These are phyloP conservation scores for Globisporangium recalcitrans DNA, from an alignment of 352 stramenopile species.

Conservation along the genomic window DNA sequence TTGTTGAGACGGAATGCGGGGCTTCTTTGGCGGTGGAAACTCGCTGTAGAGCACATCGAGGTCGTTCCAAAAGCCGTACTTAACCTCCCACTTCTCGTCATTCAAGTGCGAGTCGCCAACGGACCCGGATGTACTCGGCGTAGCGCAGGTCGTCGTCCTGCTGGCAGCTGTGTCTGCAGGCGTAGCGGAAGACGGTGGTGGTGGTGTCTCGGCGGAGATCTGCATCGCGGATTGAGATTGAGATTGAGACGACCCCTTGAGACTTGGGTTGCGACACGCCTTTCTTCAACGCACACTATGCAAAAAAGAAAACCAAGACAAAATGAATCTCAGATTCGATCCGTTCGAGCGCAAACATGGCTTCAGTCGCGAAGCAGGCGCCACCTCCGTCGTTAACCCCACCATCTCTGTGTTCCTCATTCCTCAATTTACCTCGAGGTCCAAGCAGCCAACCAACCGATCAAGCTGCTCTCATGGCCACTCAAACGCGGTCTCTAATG, in stretches of 20 bases:
- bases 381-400: background rate
- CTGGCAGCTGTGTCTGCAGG: no score
- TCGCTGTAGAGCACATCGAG: conserved; percentile 49
- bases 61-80: conserved; percentile 55
- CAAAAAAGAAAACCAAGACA: no score
- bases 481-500: background rate
- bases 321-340: no score
- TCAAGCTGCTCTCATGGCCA: background rate
- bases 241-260: no score
- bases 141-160: background rate
- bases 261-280: no score
- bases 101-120: background rate
- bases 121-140: background rate
- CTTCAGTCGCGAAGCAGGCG: no score
- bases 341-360: no score
- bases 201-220: background rate
- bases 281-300: no score
- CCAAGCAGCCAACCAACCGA: background rate
- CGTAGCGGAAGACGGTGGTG: background rate
- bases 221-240: background rate
- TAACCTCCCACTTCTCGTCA: conserved; percentile 33
- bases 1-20: conserved; percentile 30
- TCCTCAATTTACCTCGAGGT: background rate
- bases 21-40: conserved; percentile 32
- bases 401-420: background rate